A percentile compares a stretch with the other conserved stretches of the same genome.
These are phyloP conservation scores for Aspergillus tanneri DNA, from an alignment of 2,329 filamentous ascomycete species.

Conservation along the genomic window DNA sequence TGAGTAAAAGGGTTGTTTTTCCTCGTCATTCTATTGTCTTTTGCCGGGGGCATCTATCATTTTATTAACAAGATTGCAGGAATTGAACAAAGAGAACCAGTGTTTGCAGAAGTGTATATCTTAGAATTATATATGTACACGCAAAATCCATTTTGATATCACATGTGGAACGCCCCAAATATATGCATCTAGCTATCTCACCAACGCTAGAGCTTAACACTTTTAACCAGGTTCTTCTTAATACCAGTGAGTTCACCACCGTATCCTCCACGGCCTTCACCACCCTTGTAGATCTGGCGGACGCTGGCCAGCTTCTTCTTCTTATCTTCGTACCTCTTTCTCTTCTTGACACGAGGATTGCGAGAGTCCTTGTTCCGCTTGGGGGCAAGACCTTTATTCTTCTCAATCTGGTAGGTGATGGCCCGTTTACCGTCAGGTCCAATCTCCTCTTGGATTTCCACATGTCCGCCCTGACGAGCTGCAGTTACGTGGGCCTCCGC, in stretches of 20 bases:
- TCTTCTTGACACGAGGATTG: constrained; percentile 97
- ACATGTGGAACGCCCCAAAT: constrained; percentile 20
- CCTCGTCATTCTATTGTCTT: too few relatives aligned
- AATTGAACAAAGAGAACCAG: too few relatives aligned
- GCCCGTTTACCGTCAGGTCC: constrained; percentile 85
- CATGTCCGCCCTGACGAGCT: constrained; percentile 57
- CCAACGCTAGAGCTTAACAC: constrained; percentile 71
- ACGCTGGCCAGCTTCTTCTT: constrained; percentile 94
- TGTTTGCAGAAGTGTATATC: constrained; percentile 4
- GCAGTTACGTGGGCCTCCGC: constrained; percentile 58
- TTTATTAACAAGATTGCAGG: too few relatives aligned
- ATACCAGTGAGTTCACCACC: constrained; percentile 91
- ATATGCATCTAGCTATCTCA: constrained; percentile 18
- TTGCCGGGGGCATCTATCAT: too few relatives aligned
- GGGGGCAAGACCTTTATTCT: constrained; percentile 93
- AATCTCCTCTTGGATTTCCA: constrained; percentile 65
- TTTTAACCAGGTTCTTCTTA: constrained; percentile 89
- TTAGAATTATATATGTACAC: constrained; percentile 29
- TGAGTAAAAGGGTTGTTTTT: not conserved
- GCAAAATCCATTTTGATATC: constrained; percentile 21
- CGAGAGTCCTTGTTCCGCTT: constrained; percentile 89
- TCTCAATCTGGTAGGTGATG: constrained; percentile 90
- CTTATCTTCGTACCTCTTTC: constrained; percentile 92
- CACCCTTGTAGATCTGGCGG: constrained; percentile 81
- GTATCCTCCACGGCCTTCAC: constrained; percentile 81